phyloP scores from a whole-genome alignment of 805 yeast species.

The Spathaspora hagerdaliae region DNA sequence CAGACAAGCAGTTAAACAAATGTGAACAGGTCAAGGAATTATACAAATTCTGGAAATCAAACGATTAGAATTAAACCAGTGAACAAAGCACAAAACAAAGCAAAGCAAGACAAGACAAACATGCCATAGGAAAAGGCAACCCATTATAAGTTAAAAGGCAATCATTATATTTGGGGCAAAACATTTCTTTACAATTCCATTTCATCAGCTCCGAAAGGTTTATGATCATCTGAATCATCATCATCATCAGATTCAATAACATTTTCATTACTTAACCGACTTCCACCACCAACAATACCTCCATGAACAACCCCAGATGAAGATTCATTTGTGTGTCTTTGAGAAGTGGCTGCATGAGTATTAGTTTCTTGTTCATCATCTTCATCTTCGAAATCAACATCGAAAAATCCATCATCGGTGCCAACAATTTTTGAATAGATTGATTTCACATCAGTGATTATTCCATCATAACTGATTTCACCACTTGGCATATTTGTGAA shows the following conservation, averaged over 20 bases:
- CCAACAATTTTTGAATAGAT: constrained; percentile 82
- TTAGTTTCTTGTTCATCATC: constrained; percentile 47
- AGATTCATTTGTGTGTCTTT: not conserved
- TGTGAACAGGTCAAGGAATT: too few relatives aligned
- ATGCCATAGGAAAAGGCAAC: not conserved
- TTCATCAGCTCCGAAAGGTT: constrained; percentile 42
- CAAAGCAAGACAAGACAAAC: not conserved
- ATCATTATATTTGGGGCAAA: too few relatives aligned
- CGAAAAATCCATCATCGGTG: constrained; percentile 92
- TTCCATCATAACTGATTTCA: constrained; percentile 89
- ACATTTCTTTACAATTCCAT: constrained; percentile 31
- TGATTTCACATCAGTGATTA: constrained; percentile 73
- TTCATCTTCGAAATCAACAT: constrained; percentile 94
- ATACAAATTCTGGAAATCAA: too few relatives aligned
- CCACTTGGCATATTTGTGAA: constrained; percentile 67
- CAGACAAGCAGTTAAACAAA: too few relatives aligned
- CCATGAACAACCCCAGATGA: constrained; percentile 6
- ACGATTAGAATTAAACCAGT: too few relatives aligned
- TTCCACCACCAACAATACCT: constrained; percentile 14
- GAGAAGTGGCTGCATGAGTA: constrained; percentile 2
- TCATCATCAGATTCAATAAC: constrained; percentile 39
- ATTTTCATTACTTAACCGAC: constrained; percentile 15
- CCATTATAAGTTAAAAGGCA: not conserved
- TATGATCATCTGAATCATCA: constrained; percentile 32
- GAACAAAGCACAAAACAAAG: not conserved